Evolutionary conservation across 805 yeast species (phyloP).

Genomic region (Wickerhamiella hasegawae): DNA sequence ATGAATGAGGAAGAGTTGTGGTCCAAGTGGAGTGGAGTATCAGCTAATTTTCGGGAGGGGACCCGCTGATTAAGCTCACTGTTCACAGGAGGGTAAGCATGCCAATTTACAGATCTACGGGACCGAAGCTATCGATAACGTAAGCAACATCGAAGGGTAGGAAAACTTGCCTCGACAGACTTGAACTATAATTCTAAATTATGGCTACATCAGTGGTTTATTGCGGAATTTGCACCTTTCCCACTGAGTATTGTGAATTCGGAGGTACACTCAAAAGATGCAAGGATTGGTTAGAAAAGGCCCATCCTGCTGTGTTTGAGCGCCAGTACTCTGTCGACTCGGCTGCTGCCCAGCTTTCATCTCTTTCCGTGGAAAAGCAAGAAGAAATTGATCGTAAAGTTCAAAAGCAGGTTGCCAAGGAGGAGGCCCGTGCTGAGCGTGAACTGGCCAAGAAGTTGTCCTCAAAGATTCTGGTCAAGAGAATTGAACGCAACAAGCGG

Average conservation of each 20-base stretch:
- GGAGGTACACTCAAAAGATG: conserved; percentile 70
- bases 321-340: conserved; percentile 38
- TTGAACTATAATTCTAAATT: too few species aligned
- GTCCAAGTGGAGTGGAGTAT: too few species aligned
- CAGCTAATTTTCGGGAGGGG: too few species aligned
- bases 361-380: conserved; percentile 59
- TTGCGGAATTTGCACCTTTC: conserved; percentile 7
- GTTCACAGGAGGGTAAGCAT: too few species aligned
- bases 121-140: too few species aligned
- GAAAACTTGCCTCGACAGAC: too few species aligned
- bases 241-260: conserved; percentile 62
- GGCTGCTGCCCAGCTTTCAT: conserved; percentile 3
- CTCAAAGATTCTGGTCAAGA: conserved; percentile 68
- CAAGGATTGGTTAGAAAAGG: conserved; percentile 59
- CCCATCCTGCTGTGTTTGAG: conserved; percentile 39
- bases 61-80: too few species aligned
- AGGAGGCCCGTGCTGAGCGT: conserved; percentile 50
- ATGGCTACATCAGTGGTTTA: conserved; percentile 2
- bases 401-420: conserved; percentile 71
- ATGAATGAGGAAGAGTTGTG: too few species aligned
- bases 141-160: too few species aligned
- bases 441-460: conserved; percentile 63
- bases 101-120: too few species aligned
- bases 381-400: conserved; percentile 69
- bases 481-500: conserved; percentile 80